Conservation (phyloP, 352 stramenopile genomes). For the Phytopythium boreale region DNA sequence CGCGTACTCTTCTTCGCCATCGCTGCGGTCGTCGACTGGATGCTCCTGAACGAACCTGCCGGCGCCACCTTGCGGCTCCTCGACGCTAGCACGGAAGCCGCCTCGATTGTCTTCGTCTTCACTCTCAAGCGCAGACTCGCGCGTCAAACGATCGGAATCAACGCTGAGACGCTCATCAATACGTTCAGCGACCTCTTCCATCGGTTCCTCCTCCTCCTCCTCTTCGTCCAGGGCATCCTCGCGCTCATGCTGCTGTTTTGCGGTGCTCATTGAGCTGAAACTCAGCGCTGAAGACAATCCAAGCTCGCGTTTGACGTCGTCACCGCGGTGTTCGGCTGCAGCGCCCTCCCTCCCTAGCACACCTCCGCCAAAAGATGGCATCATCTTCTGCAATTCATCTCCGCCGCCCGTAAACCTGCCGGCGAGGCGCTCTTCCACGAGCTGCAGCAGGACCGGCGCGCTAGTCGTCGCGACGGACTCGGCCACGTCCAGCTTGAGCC, state of each 20-base stretch:
- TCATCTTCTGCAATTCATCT: background rate
- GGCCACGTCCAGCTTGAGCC: slow-evolving; percentile 13
- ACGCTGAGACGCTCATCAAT: background rate
- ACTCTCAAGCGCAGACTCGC: slow-evolving; percentile 2
- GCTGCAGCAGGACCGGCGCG: slow-evolving; percentile 26
- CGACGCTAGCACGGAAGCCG: no score
- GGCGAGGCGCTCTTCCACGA: slow-evolving; percentile 17
- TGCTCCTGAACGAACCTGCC: background rate
- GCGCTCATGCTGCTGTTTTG: background rate
- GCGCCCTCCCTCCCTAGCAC: background rate
- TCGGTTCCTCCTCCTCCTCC: slow-evolving; percentile 9
- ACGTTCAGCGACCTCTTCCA: background rate
- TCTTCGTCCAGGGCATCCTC: background rate
- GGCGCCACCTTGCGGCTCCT: background rate
- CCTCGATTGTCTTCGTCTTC: slow-evolving; percentile 3
- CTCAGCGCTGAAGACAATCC: background rate
- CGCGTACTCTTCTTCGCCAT: background rate
- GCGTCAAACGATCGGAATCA: background rate
- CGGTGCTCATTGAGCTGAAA: background rate
- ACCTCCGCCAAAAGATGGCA: background rate
- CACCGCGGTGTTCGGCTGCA: background rate
- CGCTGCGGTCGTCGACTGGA: background rate
- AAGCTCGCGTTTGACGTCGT: background rate
- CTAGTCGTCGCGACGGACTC: background rate
- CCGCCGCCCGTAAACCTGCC: background rate